Evolutionary conservation across 192 early-diverging fungal genomes (phyloP).

Genomic region (Podila minutissima): DNA sequence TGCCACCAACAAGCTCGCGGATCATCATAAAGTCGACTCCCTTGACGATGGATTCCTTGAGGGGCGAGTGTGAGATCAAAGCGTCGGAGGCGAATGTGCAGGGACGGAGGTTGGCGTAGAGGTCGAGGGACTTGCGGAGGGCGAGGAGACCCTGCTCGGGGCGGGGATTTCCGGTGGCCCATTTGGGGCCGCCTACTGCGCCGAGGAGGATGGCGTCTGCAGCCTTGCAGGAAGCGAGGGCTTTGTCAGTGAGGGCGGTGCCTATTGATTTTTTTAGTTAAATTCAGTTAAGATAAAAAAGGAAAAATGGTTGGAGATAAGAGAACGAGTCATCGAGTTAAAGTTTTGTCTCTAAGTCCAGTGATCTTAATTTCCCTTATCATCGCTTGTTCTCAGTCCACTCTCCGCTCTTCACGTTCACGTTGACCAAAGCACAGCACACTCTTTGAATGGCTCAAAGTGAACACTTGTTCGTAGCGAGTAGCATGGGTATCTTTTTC

Average conservation of each 20-base stretch:
- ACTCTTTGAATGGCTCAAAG: too few relatives aligned
- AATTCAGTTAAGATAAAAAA: background rate
- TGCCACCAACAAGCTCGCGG: slow-evolving; percentile 95
- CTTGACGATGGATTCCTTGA: slow-evolving; percentile 91
- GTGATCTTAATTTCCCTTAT: too few relatives aligned
- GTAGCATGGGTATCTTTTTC: background rate
- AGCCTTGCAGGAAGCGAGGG: slow-evolving; percentile 81
- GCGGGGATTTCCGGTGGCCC: slow-evolving; percentile 87
- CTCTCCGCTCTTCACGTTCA: too few relatives aligned
- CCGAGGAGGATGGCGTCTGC: slow-evolving; percentile 96
- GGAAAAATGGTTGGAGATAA: background rate
- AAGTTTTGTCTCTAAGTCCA: background rate
- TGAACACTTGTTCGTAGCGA: background rate
- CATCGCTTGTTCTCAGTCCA: too few relatives aligned
- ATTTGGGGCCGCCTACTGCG: slow-evolving; percentile 98
- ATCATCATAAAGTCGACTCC: slow-evolving; percentile 94
- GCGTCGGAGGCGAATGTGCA: slow-evolving; percentile 91
- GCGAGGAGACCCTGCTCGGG: slow-evolving; percentile 96
- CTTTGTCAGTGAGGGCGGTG: slow-evolving; percentile 81
- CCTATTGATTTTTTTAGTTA: slow-evolving; percentile 15
- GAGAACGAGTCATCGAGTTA: background rate
- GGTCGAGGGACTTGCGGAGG: slow-evolving; percentile 90
- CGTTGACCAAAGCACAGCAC: too few relatives aligned
- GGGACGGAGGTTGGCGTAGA: slow-evolving; percentile 98
- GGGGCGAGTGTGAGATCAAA: slow-evolving; percentile 84